phyloP scores from a whole-genome alignment of 495 filamentous ascomycete genomes.

The Penicillium samsonianum region DNA sequence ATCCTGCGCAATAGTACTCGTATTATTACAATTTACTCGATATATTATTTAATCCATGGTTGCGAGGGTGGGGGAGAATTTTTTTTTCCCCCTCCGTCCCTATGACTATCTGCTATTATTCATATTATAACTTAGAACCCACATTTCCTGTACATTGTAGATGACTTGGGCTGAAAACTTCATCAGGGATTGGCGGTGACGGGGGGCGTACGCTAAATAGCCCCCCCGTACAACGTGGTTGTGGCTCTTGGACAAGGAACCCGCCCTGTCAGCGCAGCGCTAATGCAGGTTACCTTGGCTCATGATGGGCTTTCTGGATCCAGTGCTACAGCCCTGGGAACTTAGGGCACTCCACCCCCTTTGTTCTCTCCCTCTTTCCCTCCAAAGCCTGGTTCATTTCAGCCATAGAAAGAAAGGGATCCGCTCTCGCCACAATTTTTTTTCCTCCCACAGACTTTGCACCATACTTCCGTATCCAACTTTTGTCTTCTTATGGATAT shows the following conservation, averaged over 20 bases:
- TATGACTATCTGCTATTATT: conserved; percentile 1
- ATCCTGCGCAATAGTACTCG: conserved; percentile 23
- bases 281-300: conserved; percentile 49
- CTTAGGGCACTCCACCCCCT: conserved; percentile 28
- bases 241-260: conserved; percentile 33
- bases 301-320: conserved; percentile 36
- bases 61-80: background rate
- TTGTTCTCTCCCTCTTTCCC: conserved; percentile 13
- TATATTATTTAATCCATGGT: conserved; percentile 3
- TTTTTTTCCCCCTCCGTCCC: background rate
- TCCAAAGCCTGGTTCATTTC: conserved; percentile 4
- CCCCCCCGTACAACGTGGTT: conserved; percentile 32
- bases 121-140: background rate
- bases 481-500: background rate
- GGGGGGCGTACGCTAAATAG: conserved; percentile 9
- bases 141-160: background rate
- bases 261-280: conserved; percentile 37
- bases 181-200: conserved; percentile 22
- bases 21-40: conserved; percentile 4
- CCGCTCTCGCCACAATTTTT: conserved; percentile 19
- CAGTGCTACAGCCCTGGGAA: conserved; percentile 45
- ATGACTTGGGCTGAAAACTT: conserved; percentile 6
- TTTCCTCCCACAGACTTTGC: background rate
- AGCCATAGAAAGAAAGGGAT: conserved; percentile 4
- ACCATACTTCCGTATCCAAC: conserved; percentile 17